Conservation (phyloP, 768 basidiomycete species). For the Pleurotus eryngii region DNA sequence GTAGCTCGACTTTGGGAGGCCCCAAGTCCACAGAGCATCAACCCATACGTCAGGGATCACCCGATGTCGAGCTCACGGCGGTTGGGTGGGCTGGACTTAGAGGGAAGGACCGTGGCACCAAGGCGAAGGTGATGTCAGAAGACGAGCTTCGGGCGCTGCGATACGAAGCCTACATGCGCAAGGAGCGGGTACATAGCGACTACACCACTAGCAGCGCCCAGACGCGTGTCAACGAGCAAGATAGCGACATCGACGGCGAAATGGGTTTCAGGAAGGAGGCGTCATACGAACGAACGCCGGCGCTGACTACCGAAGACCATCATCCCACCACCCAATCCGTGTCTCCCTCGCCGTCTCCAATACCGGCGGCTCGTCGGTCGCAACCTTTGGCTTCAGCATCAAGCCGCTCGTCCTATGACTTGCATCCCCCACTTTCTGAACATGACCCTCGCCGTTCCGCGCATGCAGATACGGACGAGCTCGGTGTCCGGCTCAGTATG, state of each 20-base stretch:
- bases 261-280: slow-evolving; percentile 2
- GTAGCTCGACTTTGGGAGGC: slow-evolving; percentile 11
- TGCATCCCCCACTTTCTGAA: slow-evolving; percentile 28
- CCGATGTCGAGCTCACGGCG: background rate
- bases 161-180: slow-evolving; percentile 35
- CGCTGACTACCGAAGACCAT: slow-evolving; percentile 10
- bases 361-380: background rate
- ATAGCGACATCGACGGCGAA: background rate
- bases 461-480: slow-evolving; percentile 17
- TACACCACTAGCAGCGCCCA: slow-evolving; percentile 29
- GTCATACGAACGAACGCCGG: background rate
- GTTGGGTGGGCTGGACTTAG: background rate
- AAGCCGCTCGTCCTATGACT: slow-evolving; percentile 10
- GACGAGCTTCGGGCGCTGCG: slow-evolving; percentile 37
- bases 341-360: background rate
- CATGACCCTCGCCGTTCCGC: slow-evolving; percentile 17
- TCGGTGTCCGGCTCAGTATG: slow-evolving; percentile 29
- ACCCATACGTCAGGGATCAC: slow-evolving; percentile 27
- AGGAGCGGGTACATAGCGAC: slow-evolving; percentile 27
- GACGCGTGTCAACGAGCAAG: slow-evolving; percentile 16
- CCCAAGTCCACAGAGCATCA: slow-evolving; percentile 24
- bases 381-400: background rate
- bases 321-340: slow-evolving; percentile 13
- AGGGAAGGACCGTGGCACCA: slow-evolving; percentile 18
- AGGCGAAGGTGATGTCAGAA: slow-evolving; percentile 24